phyloP scores from a whole-genome alignment of 1,139 yeast species.

The Hansenula sp. region DNA sequence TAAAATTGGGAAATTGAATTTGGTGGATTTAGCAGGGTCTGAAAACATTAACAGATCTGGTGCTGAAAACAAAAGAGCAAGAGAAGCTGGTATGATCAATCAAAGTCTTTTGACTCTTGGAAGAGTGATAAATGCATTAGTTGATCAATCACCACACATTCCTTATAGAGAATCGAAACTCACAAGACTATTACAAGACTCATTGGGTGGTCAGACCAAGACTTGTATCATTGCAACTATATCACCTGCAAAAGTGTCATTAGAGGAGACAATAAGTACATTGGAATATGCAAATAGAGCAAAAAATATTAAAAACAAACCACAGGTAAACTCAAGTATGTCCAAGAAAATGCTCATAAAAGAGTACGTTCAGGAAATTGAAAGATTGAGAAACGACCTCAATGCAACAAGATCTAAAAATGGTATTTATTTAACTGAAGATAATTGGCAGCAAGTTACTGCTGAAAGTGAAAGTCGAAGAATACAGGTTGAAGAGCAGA shows the following conservation, averaged over 20 bases:
- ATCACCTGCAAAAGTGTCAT: conserved; percentile 69
- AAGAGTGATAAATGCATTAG: conserved; percentile 73
- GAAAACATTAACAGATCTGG: conserved; percentile 80
- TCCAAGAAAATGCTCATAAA: conserved; percentile 45
- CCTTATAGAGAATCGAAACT: conserved; percentile 77
- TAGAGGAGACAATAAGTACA: conserved; percentile 79
- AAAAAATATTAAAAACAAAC: conserved; percentile 69
- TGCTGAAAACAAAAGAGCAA: conserved; percentile 70
- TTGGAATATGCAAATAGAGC: conserved; percentile 84
- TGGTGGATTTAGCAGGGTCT: conserved; percentile 89
- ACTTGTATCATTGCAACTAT: conserved; percentile 67
- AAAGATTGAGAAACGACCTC: conserved; percentile 57
- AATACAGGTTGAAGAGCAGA: conserved; percentile 41
- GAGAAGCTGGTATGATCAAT: conserved; percentile 87
- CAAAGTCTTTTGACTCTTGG: conserved; percentile 81
- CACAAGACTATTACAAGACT: conserved; percentile 59
- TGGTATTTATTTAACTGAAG: conserved; percentile 60
- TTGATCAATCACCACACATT: conserved; percentile 57
- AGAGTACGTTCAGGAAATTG: conserved; percentile 50
- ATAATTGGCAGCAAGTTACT: conserved; percentile 41
- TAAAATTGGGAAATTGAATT: conserved; percentile 59
- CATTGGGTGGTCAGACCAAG: conserved; percentile 63
- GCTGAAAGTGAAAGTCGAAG: conserved; percentile 44
- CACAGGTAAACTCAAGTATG: conserved; percentile 55
- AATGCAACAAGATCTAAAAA: conserved; percentile 57